Evolutionary conservation across 1,139 yeast genomes (phyloP).

Genomic region (Magnusiomyces paraingens): DNA sequence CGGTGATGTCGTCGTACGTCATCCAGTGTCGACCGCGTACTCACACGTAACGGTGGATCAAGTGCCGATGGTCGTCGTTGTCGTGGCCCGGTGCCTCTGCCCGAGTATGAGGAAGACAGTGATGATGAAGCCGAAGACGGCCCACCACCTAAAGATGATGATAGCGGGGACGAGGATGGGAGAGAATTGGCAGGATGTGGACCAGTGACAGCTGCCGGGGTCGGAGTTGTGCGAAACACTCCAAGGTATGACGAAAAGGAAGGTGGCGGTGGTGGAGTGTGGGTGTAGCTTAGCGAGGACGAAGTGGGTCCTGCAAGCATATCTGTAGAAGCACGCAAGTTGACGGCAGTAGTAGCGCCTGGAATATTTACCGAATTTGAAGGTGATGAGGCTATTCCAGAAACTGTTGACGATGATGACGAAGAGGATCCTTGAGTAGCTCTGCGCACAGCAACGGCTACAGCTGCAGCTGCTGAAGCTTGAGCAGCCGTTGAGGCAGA

Average conservation of each 20-base stretch:
- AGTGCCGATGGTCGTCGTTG: not conserved
- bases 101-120: not conserved
- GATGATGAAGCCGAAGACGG: not conserved
- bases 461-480: not conserved
- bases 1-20: not conserved
- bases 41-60: not conserved
- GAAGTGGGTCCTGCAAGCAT: too few relatives aligned
- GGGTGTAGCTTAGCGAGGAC: too few relatives aligned
- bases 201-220: not conserved
- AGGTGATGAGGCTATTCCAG: too few relatives aligned
- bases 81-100: not conserved
- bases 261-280: not conserved
- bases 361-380: too few relatives aligned
- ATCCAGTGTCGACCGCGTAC: not conserved
- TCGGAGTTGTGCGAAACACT: not conserved
- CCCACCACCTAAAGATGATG: too few relatives aligned
- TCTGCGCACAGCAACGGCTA: not conserved
- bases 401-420: too few relatives aligned
- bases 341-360: too few relatives aligned
- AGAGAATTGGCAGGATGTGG: too few relatives aligned
- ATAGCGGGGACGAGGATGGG: too few relatives aligned
- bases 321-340: too few relatives aligned
- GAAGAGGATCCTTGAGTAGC: too few relatives aligned
- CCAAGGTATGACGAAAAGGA: not conserved
- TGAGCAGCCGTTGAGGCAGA: not conserved